Conservation (phyloP, 768 basidiomycete species). For the Podaxis mareebaensis region DNA sequence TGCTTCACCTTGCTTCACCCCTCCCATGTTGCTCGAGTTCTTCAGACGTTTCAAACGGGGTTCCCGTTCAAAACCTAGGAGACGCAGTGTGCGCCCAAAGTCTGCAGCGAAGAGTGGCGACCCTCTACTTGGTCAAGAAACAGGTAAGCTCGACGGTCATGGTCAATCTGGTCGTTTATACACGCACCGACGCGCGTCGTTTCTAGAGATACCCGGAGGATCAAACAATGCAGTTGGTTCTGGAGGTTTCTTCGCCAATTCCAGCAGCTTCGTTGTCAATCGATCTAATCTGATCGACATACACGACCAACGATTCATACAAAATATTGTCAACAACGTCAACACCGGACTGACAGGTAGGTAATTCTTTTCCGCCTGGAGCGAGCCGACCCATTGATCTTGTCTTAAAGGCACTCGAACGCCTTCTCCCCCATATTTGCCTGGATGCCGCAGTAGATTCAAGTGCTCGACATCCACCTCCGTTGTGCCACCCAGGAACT, state of each 20-base stretch:
- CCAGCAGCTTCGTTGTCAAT: not conserved
- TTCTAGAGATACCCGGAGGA: not conserved
- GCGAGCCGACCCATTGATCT: not conserved
- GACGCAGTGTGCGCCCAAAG: too few species aligned
- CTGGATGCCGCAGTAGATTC: too few species aligned
- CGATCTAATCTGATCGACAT: not conserved
- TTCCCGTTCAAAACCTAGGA: not conserved
- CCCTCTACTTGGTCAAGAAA: too few species aligned
- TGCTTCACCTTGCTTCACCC: not conserved
- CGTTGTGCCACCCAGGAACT: not conserved
- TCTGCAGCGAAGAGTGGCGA: too few species aligned
- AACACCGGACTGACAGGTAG: not conserved
- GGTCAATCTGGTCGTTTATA: too few species aligned
- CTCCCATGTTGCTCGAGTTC: not conserved
- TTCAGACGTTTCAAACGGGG: not conserved
- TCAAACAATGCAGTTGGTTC: not conserved
- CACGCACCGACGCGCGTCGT: too few species aligned
- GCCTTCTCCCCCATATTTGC: not conserved
- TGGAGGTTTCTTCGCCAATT: not conserved
- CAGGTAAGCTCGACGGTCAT: too few species aligned
- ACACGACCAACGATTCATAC: not conserved
- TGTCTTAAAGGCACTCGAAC: not conserved
- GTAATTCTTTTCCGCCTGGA: not conserved
- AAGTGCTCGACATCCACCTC: not conserved
- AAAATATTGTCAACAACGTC: not conserved